Conservation (phyloP, 75 land plant species). For the Ceratopteris richardii region DNA sequence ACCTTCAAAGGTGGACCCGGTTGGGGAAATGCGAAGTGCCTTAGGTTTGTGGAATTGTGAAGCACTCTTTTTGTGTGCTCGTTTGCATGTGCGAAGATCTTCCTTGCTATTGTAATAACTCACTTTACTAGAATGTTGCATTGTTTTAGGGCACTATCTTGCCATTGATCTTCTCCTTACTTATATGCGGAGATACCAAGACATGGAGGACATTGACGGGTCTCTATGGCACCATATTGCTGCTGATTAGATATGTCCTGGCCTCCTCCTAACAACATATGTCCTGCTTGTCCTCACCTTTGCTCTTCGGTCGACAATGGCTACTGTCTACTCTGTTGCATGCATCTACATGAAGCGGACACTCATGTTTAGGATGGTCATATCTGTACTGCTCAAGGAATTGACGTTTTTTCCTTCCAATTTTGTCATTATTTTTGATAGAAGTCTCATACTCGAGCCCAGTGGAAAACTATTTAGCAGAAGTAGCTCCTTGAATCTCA, state of each 20-base stretch:
- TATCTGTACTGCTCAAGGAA: conserved; percentile 60
- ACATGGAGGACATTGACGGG: background rate
- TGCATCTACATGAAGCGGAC: conserved; percentile 37
- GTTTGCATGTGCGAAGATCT: conserved; percentile 18
- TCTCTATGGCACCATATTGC: conserved; percentile 11
- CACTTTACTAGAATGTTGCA: conserved; percentile 52
- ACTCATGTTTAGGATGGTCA: conserved; percentile 35
- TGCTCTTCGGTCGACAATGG: conserved; percentile 38
- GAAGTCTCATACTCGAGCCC: too few species aligned
- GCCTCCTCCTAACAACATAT: conserved; percentile 25
- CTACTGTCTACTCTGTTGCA: conserved; percentile 42
- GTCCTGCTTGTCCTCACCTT: conserved; percentile 29
- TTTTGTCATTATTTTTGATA: conserved; percentile 36
- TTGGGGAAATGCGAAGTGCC: background rate
- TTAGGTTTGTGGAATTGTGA: conserved; percentile 44
- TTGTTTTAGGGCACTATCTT: conserved; percentile 30
- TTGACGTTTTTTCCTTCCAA: conserved; percentile 55
- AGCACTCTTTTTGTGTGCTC: conserved; percentile 38
- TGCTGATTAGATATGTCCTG: conserved; percentile 15
- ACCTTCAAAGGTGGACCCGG: background rate
- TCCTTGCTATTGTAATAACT: conserved; percentile 32
- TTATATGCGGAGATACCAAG: background rate
- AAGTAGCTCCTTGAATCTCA: background rate
- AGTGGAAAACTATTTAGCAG: too few species aligned
- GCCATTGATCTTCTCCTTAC: background rate